These are phyloP conservation scores for Fusarium caatingaense DNA, from an alignment of 2,329 filamentous ascomycete genomes.

Conservation along the genomic window DNA sequence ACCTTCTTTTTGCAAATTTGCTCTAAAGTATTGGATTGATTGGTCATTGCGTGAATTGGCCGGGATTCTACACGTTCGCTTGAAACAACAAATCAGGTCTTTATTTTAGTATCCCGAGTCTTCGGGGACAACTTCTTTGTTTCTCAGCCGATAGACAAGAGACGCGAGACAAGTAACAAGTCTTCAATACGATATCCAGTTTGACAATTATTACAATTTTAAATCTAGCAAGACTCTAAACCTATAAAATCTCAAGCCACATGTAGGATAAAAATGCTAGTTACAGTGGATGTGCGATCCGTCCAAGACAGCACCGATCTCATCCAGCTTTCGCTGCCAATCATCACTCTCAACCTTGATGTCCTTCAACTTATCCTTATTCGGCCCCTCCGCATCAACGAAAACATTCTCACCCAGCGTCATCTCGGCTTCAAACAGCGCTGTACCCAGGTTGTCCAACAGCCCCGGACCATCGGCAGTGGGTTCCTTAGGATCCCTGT, in stretches of 20 bases:
- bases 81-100: no score
- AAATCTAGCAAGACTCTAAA: neutral
- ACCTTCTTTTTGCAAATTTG: no score
- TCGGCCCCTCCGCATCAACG: slow-evolving; percentile 39
- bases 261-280: rapidly evolving
- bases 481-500: slow-evolving; percentile 21
- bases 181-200: no score
- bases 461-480: slow-evolving; percentile 10
- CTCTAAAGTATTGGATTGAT: no score
- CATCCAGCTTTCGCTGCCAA: slow-evolving; percentile 41
- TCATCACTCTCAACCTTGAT: slow-evolving; percentile 24
- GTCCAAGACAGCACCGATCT: slow-evolving; percentile 39
- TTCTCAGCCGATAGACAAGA: no score
- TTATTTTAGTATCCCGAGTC: no score
- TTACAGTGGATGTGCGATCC: slow-evolving; percentile 15
- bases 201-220: no score
- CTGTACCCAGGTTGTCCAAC: neutral
- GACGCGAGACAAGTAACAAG: no score
- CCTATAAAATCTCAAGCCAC: no score
- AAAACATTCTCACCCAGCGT: slow-evolving; percentile 30
- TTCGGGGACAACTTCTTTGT: no score
- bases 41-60: no score
- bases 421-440: slow-evolving; percentile 20
- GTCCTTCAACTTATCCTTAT: slow-evolving; percentile 31
- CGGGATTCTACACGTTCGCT: no score